Evolutionary conservation across 352 stramenopile genomes (phyloP).

Genomic region (Globisporangium carolinianum): DNA sequence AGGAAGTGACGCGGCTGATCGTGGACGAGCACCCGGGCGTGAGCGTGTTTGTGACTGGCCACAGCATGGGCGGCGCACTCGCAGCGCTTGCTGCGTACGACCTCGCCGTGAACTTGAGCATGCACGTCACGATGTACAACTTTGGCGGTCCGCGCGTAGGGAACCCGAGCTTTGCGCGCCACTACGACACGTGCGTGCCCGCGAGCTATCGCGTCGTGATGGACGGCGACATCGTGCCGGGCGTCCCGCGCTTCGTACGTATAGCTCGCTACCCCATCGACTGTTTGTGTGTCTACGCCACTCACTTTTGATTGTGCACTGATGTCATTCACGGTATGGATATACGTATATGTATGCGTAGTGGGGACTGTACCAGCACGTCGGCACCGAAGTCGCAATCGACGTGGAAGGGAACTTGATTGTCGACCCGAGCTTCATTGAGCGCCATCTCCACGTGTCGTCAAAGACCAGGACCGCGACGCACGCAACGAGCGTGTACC

Average conservation of each 20-base stretch:
- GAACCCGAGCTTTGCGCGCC: slow-evolving; percentile 72
- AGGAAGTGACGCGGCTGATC: slow-evolving; percentile 69
- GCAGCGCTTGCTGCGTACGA: slow-evolving; percentile 86
- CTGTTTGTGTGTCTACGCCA: neutral
- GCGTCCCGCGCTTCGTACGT: slow-evolving; percentile 68
- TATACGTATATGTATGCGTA: slow-evolving; percentile 6
- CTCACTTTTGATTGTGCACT: no score
- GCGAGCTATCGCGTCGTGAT: slow-evolving; percentile 80
- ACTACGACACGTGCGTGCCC: slow-evolving; percentile 70
- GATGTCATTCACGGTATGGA: no score
- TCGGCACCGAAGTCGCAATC: slow-evolving; percentile 63
- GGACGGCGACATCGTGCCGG: slow-evolving; percentile 75
- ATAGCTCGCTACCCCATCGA: neutral
- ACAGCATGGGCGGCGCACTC: slow-evolving; percentile 89
- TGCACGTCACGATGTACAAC: slow-evolving; percentile 88
- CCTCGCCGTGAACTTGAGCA: slow-evolving; percentile 77
- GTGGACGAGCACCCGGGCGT: slow-evolving; percentile 79
- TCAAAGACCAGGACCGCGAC: slow-evolving; percentile 62
- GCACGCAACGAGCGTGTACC: slow-evolving; percentile 61
- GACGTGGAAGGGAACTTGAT: slow-evolving; percentile 73
- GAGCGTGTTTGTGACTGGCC: slow-evolving; percentile 89
- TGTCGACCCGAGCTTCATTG: slow-evolving; percentile 76
- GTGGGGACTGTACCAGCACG: slow-evolving; percentile 74
- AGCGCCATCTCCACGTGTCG: slow-evolving; percentile 61
- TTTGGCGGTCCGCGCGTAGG: slow-evolving; percentile 83